Percentiles rank a stretch among this genome's conserved stretches.
Evolutionary conservation across 2,329 filamentous ascomycete species (phyloP).

Genomic region (Trichothecium roseum): DNA sequence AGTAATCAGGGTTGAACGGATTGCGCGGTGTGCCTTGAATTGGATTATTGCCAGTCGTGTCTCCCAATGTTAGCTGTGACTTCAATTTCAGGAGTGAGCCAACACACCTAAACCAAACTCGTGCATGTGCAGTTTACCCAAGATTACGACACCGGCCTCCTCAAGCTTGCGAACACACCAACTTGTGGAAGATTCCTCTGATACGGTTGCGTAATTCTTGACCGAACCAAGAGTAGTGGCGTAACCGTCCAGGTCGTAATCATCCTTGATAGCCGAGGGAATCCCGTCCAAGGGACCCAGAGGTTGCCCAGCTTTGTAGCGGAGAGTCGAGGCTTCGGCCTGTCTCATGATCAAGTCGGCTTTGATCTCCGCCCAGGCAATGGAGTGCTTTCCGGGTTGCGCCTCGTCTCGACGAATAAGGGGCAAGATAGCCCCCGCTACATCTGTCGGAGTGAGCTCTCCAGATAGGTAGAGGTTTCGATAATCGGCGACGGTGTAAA

Average conservation of each 20-base stretch:
- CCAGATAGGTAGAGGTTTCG: conserved; percentile 32
- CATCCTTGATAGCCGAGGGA: conserved; percentile 66
- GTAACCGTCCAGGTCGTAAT: conserved; percentile 68
- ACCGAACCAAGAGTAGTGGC: conserved; percentile 52
- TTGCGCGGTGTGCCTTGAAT: conserved; percentile 65
- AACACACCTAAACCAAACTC: conserved; percentile 57
- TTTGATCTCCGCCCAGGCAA: conserved; percentile 34
- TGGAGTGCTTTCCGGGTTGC: conserved; percentile 26
- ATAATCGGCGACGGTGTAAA: conserved; percentile 33
- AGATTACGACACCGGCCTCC: conserved; percentile 58
- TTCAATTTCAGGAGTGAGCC: not conserved
- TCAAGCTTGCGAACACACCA: conserved; percentile 64
- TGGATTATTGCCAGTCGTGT: conserved; percentile 68
- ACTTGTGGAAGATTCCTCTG: conserved; percentile 20
- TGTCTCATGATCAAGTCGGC: conserved; percentile 28
- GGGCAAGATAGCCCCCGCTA: conserved; percentile 32
- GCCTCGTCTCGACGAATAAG: conserved; percentile 29
- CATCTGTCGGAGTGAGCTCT: conserved; percentile 33
- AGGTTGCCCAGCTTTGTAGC: conserved; percentile 42
- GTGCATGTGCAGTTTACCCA: conserved; percentile 69
- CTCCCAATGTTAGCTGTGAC: conserved; percentile 19
- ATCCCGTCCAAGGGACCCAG: conserved; percentile 61
- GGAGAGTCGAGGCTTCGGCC: conserved; percentile 31
- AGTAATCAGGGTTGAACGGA: conserved; percentile 62
- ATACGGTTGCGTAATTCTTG: conserved; percentile 36